A percentile compares a stretch with the other conserved stretches of the same genome.
Conservation (phyloP, 306 rosid species). For the Mimosa bimucronata region DNA sequence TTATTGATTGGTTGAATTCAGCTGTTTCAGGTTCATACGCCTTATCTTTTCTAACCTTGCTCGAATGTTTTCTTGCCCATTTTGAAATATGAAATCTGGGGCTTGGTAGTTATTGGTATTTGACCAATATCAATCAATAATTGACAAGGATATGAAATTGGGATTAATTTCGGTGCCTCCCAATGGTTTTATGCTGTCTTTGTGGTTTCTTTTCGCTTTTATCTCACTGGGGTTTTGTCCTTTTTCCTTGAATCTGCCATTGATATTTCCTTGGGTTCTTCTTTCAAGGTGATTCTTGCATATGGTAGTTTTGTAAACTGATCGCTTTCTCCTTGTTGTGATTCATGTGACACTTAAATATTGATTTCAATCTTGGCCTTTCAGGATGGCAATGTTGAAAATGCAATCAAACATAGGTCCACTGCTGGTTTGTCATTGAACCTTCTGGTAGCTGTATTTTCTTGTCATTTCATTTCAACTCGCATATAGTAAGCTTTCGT, state of each 20-base stretch:
- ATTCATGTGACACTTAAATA: background rate
- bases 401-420: conserved; percentile 26
- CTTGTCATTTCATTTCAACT: conserved; percentile 17
- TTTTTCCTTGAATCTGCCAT: conserved; percentile 44
- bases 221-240: too few relatives aligned
- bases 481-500: background rate
- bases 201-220: too few relatives aligned
- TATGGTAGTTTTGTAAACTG: conserved; percentile 6
- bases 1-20: too few relatives aligned
- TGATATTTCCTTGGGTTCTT: conserved; percentile 38
- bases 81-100: too few relatives aligned
- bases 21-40: too few relatives aligned
- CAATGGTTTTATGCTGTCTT: too few relatives aligned
- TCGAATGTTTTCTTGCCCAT: too few relatives aligned
- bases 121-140: too few relatives aligned
- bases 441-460: conserved; percentile 34
- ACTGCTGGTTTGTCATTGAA: conserved; percentile 37
- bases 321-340: background rate
- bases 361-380: conserved; percentile 17
- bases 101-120: too few relatives aligned
- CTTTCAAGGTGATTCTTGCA: conserved; percentile 36
- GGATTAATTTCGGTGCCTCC: too few relatives aligned
- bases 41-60: too few relatives aligned
- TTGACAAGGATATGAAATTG: too few relatives aligned
- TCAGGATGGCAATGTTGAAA: conserved; percentile 33